phyloP scores from a whole-genome alignment of 345 rosid species.

The Rhodamnia rubescens region DNA sequence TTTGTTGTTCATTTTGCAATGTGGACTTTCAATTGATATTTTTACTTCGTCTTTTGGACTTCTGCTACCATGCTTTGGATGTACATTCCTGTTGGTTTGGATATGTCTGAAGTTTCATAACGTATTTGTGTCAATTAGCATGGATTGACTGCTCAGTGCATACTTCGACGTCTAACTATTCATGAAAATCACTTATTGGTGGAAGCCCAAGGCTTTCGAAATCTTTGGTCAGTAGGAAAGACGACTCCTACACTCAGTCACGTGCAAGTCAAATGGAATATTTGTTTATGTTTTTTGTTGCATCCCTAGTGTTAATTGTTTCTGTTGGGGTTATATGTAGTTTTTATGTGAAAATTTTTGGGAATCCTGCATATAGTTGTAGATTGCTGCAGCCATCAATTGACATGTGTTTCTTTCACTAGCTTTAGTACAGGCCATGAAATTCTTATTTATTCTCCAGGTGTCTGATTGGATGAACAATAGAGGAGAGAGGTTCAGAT shows the following conservation, averaged over 20 bases:
- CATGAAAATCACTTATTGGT: not conserved
- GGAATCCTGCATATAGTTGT: not conserved
- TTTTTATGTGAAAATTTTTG: not conserved
- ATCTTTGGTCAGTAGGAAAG: not conserved
- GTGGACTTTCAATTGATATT: not conserved
- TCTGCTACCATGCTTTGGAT: not conserved
- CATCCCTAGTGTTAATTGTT: not conserved
- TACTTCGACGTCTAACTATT: not conserved
- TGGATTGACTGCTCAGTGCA: not conserved
- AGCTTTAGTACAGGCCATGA: not conserved
- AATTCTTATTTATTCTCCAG: slow-evolving; percentile 10
- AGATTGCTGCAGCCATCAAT: not conserved
- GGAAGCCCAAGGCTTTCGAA: not conserved
- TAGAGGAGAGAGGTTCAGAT: slow-evolving; percentile 55
- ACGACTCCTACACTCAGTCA: not conserved
- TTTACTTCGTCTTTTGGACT: not conserved
- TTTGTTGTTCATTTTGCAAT: not conserved
- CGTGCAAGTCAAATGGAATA: not conserved
- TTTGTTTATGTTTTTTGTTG: not conserved
- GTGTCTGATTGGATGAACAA: slow-evolving; percentile 92
- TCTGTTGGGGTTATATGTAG: not conserved
- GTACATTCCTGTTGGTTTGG: not conserved
- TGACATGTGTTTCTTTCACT: not conserved
- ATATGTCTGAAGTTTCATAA: not conserved
- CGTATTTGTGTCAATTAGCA: not conserved